These are phyloP conservation scores for Suhomyces yuchorum DNA, from an alignment of 1,139 yeast species.

Conservation along the genomic window DNA sequence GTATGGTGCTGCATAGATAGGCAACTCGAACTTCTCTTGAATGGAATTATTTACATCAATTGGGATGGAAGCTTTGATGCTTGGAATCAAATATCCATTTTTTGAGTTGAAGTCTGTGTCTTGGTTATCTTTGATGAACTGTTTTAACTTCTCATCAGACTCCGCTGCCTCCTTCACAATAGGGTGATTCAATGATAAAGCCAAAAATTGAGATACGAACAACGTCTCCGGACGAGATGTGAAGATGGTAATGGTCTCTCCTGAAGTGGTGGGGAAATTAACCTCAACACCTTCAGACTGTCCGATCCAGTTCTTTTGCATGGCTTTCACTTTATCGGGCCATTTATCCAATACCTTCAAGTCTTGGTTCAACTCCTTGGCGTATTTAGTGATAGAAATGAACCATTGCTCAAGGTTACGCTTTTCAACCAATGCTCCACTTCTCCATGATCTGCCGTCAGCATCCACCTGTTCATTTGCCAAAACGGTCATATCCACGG, in stretches of 20 bases:
- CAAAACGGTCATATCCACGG: slow-evolving; percentile 87
- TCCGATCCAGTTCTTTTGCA: slow-evolving; percentile 97
- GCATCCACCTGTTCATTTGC: slow-evolving; percentile 97
- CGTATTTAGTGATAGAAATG: slow-evolving; percentile 81
- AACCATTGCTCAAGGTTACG: slow-evolving; percentile 87
- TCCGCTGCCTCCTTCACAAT: slow-evolving; percentile 43
- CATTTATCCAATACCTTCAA: slow-evolving; percentile 62
- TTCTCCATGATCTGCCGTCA: slow-evolving; percentile 91
- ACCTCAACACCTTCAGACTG: slow-evolving; percentile 80
- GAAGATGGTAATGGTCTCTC: slow-evolving; percentile 50
- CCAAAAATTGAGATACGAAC: slow-evolving; percentile 78
- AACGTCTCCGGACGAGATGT: slow-evolving; percentile 92
- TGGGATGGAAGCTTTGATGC: slow-evolving; percentile 61
- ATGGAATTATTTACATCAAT: slow-evolving; percentile 37
- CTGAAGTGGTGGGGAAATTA: slow-evolving; percentile 36
- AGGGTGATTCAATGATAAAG: slow-evolving; percentile 74
- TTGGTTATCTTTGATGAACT: slow-evolving; percentile 45
- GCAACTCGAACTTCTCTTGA: slow-evolving; percentile 40
- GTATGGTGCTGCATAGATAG: slow-evolving; percentile 88
- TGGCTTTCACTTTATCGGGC: slow-evolving; percentile 86
- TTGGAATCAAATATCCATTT: slow-evolving; percentile 58
- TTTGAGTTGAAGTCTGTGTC: slow-evolving; percentile 54
- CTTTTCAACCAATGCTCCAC: slow-evolving; percentile 93
- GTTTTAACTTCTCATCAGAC: slow-evolving; percentile 40
- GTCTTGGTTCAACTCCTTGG: slow-evolving; percentile 65